phyloP scores from a whole-genome alignment of 352 stramenopile species.

The Pythium sp. region DNA sequence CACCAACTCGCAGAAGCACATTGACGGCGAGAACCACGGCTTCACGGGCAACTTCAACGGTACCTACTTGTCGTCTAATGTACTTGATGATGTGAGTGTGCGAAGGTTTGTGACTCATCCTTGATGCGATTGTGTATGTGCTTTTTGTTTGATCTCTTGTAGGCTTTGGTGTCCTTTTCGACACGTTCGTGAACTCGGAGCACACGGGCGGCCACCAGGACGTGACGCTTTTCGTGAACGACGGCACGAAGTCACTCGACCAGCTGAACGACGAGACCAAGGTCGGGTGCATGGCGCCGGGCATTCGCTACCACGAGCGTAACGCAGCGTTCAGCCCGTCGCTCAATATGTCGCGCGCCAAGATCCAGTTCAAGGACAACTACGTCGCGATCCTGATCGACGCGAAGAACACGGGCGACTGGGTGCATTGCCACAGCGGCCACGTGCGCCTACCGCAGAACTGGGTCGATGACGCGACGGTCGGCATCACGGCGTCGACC shows the following conservation, averaged over 20 bases:
- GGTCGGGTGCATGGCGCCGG: conserved; percentile 67
- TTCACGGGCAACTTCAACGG: conserved; percentile 69
- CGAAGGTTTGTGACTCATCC: background rate
- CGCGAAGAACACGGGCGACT: conserved; percentile 65
- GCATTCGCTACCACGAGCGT: conserved; percentile 81
- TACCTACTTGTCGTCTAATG: background rate
- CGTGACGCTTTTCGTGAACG: conserved; percentile 80
- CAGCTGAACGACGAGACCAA: conserved; percentile 72
- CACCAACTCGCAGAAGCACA: conserved; percentile 48
- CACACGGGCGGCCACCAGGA: conserved; percentile 79
- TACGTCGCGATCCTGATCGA: conserved; percentile 71
- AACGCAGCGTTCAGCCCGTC: conserved; percentile 76
- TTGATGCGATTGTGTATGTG: background rate
- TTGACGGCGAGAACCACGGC: conserved; percentile 74
- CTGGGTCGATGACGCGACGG: conserved; percentile 62
- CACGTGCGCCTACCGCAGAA: conserved; percentile 42
- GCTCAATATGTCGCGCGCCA: conserved; percentile 77
- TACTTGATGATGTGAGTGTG: background rate
- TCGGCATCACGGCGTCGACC: conserved; percentile 79
- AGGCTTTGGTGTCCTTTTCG: conserved; percentile 76
- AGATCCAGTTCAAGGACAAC: conserved; percentile 77
- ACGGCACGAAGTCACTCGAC: conserved; percentile 74
- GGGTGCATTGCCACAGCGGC: conserved; percentile 63
- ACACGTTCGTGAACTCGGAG: conserved; percentile 85
- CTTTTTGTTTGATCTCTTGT: background rate